Evolutionary conservation across 495 filamentous ascomycete genomes (phyloP).

Genomic region (Schizothecium vesticola): DNA sequence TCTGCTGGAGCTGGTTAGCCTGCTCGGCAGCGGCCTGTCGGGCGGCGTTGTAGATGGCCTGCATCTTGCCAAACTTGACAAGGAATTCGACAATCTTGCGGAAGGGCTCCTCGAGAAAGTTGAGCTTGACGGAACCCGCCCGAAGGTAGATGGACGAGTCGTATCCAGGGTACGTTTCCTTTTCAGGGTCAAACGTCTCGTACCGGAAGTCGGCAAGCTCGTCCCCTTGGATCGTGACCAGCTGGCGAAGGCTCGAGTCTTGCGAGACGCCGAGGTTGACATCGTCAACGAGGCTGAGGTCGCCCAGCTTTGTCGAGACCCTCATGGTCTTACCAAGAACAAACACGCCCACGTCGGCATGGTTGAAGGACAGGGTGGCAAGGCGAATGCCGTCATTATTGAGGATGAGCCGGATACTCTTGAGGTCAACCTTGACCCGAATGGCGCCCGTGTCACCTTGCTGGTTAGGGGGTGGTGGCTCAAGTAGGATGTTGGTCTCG

Average conservation of each 20-base stretch:
- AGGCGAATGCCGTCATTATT: constrained; percentile 97
- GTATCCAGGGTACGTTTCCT: constrained; percentile 79
- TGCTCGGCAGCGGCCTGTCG: constrained; percentile 92
- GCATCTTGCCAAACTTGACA: constrained; percentile 99
- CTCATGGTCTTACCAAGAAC: constrained; percentile 78
- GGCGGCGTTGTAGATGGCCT: constrained; percentile 96
- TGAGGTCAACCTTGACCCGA: constrained; percentile 81
- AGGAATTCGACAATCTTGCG: constrained; percentile 96
- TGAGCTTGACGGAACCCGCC: constrained; percentile 90
- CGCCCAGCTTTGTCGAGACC: constrained; percentile 78
- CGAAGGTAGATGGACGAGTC: constrained; percentile 84
- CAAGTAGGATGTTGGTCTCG: constrained; percentile 32
- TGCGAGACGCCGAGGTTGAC: constrained; percentile 84
- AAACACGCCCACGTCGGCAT: constrained; percentile 86
- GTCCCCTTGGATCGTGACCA: constrained; percentile 89
- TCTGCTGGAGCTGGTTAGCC: constrained; percentile 87
- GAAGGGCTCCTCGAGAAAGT: constrained; percentile 94
- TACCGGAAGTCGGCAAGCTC: constrained; percentile 98
- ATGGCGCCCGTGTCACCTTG: constrained; percentile 40
- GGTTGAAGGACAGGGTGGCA: constrained; percentile 85
- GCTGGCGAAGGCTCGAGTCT: constrained; percentile 73
- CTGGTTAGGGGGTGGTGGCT: constrained; percentile 26
- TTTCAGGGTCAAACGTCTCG: constrained; percentile 79
- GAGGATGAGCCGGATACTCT: constrained; percentile 90
- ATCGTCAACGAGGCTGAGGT: constrained; percentile 85